Conservation (phyloP, 306 rosid genomes). For the Dalbergia oliveri region DNA sequence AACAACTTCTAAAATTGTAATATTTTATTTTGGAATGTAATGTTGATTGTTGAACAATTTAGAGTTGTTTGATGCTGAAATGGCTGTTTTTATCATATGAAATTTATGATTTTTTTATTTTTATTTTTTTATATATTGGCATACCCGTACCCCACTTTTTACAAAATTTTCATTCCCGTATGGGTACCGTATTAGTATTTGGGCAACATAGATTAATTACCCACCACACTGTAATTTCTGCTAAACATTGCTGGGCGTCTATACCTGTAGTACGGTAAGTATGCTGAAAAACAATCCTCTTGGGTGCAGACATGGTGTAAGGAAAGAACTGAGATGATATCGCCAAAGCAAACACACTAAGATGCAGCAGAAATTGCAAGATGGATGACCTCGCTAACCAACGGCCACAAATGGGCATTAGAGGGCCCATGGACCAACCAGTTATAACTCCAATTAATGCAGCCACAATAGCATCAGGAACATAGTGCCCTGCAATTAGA, state of each 20-base stretch:
- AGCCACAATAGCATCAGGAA: constrained; percentile 83
- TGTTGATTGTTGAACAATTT: too few species aligned
- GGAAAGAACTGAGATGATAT: constrained; percentile 94
- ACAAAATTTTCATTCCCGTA: too few species aligned
- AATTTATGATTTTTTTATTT: too few species aligned
- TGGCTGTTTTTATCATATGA: too few species aligned
- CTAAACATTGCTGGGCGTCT: constrained; percentile 31
- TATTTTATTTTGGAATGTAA: too few species aligned
- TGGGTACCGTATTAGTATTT: too few species aligned
- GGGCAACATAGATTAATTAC: constrained; percentile 1
- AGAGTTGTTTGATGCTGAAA: too few species aligned
- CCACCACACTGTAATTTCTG: constrained; percentile 37
- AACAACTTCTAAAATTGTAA: too few species aligned
- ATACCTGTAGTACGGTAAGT: constrained; percentile 83
- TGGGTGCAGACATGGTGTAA: constrained; percentile 82
- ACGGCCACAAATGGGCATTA: constrained; percentile 80
- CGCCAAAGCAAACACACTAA: constrained; percentile 78
- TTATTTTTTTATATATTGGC: too few species aligned
- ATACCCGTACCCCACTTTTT: too few species aligned
- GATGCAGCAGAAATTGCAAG: constrained; percentile 78
- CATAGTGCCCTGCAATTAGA: constrained; percentile 70
- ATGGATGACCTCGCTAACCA: constrained; percentile 89
- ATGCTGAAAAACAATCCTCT: constrained; percentile 87
- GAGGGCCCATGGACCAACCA: constrained; percentile 85
- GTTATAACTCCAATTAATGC: constrained; percentile 77